A percentile compares a stretch with the other conserved stretches of the same genome.
phyloP scores from a whole-genome alignment of 2,329 filamentous ascomycete genomes.

The Mariannaea sp. region DNA sequence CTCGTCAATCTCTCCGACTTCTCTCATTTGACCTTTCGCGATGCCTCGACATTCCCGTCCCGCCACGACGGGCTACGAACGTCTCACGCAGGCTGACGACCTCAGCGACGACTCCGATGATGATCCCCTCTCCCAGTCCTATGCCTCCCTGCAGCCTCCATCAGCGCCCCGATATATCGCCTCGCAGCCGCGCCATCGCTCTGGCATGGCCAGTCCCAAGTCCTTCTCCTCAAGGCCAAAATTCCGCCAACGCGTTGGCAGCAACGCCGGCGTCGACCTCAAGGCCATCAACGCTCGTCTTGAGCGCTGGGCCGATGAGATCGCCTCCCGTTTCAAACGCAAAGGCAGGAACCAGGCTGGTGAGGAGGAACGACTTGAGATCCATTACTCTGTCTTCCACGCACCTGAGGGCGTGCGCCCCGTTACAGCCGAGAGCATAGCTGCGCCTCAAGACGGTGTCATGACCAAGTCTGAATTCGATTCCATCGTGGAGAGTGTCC shows the following conservation, averaged over 20 bases:
- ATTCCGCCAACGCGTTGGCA: slow-evolving; percentile 56
- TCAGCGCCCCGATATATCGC: slow-evolving; percentile 69
- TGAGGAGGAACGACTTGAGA: slow-evolving; percentile 88
- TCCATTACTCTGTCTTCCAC: slow-evolving; percentile 97
- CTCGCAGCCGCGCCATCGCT: slow-evolving; percentile 63
- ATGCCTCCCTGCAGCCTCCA: slow-evolving; percentile 60
- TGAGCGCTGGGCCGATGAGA: slow-evolving; percentile 97
- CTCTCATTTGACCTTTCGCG: slow-evolving; percentile 6
- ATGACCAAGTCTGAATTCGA: slow-evolving; percentile 86
- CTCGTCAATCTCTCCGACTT: background rate
- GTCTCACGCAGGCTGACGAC: slow-evolving; percentile 80
- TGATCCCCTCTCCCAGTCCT: slow-evolving; percentile 59
- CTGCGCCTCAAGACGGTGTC: slow-evolving; percentile 64
- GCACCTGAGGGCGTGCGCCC: slow-evolving; percentile 86
- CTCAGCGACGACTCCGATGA: slow-evolving; percentile 73
- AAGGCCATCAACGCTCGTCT: slow-evolving; percentile 97
- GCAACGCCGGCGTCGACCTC: slow-evolving; percentile 91
- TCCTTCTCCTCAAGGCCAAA: slow-evolving; percentile 45
- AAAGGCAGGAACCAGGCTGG: slow-evolving; percentile 72
- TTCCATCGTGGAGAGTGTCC: slow-evolving; percentile 85
- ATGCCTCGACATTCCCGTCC: slow-evolving; percentile 71
- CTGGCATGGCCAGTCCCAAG: slow-evolving; percentile 63
- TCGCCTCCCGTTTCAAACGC: slow-evolving; percentile 95
- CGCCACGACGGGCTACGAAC: slow-evolving; percentile 81
- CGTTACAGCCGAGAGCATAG: slow-evolving; percentile 74